Evolutionary conservation across 202 grass and related monocot genomes (phyloP), one percentile per base, ranked within the genome.

Genomic region (Thinopyrum obtusiflorum): DNA sequence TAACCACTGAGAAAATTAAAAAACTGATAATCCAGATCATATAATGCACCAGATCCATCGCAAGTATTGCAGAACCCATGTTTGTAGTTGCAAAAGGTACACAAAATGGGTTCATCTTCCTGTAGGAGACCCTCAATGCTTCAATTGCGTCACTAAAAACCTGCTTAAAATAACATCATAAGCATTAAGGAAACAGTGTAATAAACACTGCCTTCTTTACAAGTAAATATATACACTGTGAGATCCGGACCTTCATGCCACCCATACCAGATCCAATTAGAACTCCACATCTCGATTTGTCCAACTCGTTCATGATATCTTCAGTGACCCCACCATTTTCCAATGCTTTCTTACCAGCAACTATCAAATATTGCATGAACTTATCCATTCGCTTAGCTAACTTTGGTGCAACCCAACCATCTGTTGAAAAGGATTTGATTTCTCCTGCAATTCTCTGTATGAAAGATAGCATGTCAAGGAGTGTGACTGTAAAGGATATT

Each of bases 41-140:
- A 82, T 80, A 85, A 73, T 29, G 46, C 59, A 99, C 97, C 93
- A 99, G 87, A 94, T 99, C 97, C 83, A 99, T 99, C 26, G 97
- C 97, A 88, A 99, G 97, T 86, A 99, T 94, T 28, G 97, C 93
- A 89, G 97, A 98, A 26, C 97, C 97, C 97, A 98, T 98, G 83
- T 98, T 98, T 79, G 97, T 99, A 81, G 97, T 92, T 67, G 97
- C 93, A 90, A 99, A 99, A 64, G 97, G 97, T 86, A 97, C 91
- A 90, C 97, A 99, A 73, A 99, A 99, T 36, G 97, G 97, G 60
- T 99, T 97, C 92, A 99, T 93, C 80, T 99, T 99, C 90, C 83
- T 97, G 88, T 99, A 99, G 27, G 97, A 99, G 62, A 99, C 88
- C 63, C 93, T 94, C 82, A 99, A 87, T 80, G 97, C 97, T 87